Evolutionary conservation across 2,329 filamentous ascomycete species (phyloP).

Genomic region (Byssochlamys sp.): DNA sequence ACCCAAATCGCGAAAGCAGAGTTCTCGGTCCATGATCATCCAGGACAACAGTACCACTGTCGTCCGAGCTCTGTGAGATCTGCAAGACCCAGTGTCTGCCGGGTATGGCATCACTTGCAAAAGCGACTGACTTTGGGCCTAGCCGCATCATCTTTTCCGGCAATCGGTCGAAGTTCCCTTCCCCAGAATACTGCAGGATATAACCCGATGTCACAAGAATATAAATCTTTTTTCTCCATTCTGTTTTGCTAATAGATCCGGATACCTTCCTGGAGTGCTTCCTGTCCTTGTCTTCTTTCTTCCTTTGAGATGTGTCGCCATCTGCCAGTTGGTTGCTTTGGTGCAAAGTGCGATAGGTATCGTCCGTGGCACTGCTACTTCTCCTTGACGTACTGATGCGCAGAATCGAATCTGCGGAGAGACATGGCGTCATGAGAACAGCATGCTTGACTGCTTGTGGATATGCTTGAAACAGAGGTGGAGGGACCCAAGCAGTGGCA

Average conservation of each 20-base stretch:
- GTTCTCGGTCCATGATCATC: constrained; percentile 22
- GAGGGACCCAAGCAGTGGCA: constrained; percentile 51
- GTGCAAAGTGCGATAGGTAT: constrained; percentile 6
- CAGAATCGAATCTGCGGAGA: constrained; percentile 60
- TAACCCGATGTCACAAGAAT: constrained; percentile 36
- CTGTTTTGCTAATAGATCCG: constrained; percentile 28
- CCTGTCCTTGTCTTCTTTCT: constrained; percentile 25
- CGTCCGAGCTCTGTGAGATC: constrained; percentile 30
- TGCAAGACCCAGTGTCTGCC: constrained; percentile 42
- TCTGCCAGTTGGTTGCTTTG: constrained; percentile 13
- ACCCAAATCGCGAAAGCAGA: constrained; percentile 32
- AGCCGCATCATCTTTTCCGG: constrained; percentile 41
- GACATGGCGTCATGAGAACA: constrained; percentile 56
- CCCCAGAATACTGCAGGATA: constrained; percentile 37
- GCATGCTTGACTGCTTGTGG: constrained; percentile 71
- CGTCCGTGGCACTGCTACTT: constrained; percentile 9
- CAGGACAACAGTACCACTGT: constrained; percentile 16
- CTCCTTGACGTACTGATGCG: constrained; percentile 39
- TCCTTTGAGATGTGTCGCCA: constrained; percentile 17
- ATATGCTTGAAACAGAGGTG: constrained; percentile 77
- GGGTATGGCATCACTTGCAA: constrained; percentile 41
- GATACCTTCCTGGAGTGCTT: constrained; percentile 29
- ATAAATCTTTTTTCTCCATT: constrained; percentile 38
- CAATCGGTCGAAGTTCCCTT: constrained; percentile 36
- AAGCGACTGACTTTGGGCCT: constrained; percentile 37